Evolutionary conservation across 139 green algal genomes (phyloP).

Genomic region (Zygnema cylindricum): DNA sequence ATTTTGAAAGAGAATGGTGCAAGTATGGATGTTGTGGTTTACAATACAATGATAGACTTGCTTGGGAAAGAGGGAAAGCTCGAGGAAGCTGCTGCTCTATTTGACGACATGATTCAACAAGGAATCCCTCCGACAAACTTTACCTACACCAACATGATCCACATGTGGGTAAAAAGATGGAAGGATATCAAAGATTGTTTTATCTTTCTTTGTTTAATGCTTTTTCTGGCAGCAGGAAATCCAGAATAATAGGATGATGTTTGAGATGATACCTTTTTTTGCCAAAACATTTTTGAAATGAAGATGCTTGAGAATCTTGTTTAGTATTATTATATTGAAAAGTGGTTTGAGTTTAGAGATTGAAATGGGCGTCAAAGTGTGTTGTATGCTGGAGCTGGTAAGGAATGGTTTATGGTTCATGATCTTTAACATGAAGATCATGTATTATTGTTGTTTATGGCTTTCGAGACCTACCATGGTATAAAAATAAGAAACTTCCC

Average conservation of each 20-base stretch:
- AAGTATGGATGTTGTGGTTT: neutral
- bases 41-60: constrained; percentile 25
- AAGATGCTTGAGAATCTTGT: neutral
- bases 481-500: too few relatives aligned
- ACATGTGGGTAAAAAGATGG: neutral
- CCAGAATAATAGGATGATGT: too few relatives aligned
- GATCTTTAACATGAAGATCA: too few relatives aligned
- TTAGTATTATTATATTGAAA: neutral
- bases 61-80: neutral
- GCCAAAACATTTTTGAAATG: neutral
- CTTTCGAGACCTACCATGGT: too few relatives aligned
- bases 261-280: neutral
- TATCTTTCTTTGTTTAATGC: neutral
- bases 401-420: too few relatives aligned
- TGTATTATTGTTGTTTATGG: too few relatives aligned
- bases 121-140: neutral
- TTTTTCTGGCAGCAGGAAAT: neutral
- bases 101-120: neutral
- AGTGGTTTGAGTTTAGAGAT: neutral
- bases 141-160: constrained; percentile 26
- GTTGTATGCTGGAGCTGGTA: too few relatives aligned
- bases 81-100: neutral
- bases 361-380: too few relatives aligned
- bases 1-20: neutral
- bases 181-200: neutral